A percentile compares a stretch with the other conserved stretches of the same genome.
Conservation (phyloP, 257 asterid genomes). For the Solanum chiquidenum region DNA sequence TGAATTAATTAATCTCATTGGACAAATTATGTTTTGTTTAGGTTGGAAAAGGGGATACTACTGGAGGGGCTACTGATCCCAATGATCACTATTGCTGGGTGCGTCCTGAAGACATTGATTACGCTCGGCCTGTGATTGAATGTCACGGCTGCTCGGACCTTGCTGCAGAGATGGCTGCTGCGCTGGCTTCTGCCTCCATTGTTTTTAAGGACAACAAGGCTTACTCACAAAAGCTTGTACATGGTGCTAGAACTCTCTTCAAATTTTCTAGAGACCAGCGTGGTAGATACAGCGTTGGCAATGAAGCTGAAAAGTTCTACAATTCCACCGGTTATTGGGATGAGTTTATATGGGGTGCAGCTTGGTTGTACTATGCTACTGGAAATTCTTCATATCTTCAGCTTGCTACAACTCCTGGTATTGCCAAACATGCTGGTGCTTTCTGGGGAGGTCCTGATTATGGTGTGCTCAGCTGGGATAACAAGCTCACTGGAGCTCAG, state of each 20-base stretch:
- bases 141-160: slow-evolving; percentile 81
- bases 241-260: slow-evolving; percentile 86
- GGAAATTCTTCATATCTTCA: slow-evolving; percentile 77
- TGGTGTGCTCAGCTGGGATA: slow-evolving; percentile 95
- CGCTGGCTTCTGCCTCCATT: slow-evolving; percentile 92
- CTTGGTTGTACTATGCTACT: slow-evolving; percentile 95
- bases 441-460: slow-evolving; percentile 88
- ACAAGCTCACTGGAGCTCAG: slow-evolving; percentile 91
- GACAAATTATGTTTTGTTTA: slow-evolving; percentile 6
- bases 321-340: slow-evolving; percentile 80
- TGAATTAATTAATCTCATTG: background rate
- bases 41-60: slow-evolving; percentile 84
- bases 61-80: slow-evolving; percentile 38
- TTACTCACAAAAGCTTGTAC: slow-evolving; percentile 85
- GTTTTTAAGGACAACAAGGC: slow-evolving; percentile 88
- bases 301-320: slow-evolving; percentile 60
- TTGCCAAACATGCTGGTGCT: slow-evolving; percentile 90
- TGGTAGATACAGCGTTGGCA: slow-evolving; percentile 66
- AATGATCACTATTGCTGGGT: slow-evolving; percentile 95
- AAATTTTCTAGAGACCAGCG: slow-evolving; percentile 77
- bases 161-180: slow-evolving; percentile 96
- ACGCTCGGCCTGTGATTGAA: slow-evolving; percentile 45
- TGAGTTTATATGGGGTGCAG: slow-evolving; percentile 86
- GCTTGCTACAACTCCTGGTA: slow-evolving; percentile 71
- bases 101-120: slow-evolving; percentile 93